Percentiles rank a stretch among this genome's conserved stretches.
phyloP scores from a whole-genome alignment of 345 rosid species.

The Carallia brachiata region DNA sequence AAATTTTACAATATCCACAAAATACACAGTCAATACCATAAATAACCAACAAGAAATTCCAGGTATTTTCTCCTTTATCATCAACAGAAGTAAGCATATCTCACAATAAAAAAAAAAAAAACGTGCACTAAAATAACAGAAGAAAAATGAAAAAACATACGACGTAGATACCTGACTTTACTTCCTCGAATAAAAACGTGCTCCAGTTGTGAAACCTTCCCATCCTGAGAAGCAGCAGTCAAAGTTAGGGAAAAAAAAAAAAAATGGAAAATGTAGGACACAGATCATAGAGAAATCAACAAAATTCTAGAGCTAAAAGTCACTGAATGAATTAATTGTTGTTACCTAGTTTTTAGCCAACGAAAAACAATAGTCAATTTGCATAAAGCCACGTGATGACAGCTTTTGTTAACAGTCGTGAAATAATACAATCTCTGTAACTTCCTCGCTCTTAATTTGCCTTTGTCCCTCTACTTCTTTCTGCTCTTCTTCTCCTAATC shows the following conservation, averaged over 20 bases:
- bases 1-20: slow-evolving; percentile 11
- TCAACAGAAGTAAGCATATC: background rate
- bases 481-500: too few relatives aligned
- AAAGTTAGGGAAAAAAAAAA: slow-evolving; percentile 1
- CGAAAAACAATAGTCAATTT: too few relatives aligned
- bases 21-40: background rate
- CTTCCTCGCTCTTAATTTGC: too few relatives aligned
- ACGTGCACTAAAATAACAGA: background rate
- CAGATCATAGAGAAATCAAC: background rate
- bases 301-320: background rate
- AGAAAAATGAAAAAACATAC: background rate
- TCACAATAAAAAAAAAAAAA: background rate
- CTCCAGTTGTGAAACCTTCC: slow-evolving; percentile 95
- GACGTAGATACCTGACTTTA: slow-evolving; percentile 75
- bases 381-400: too few relatives aligned
- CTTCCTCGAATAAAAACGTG: slow-evolving; percentile 96
- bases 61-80: background rate
- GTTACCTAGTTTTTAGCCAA: too few relatives aligned
- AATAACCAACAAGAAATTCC: background rate
- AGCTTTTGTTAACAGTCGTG: too few relatives aligned
- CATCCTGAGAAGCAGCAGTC: slow-evolving; percentile 54
- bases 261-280: background rate
- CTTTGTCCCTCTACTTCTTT: too few relatives aligned
- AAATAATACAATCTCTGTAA: too few relatives aligned
- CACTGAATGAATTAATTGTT: background rate